Evolutionary conservation across 805 yeast genomes (phyloP).

Genomic region (Komagataella pastoris): DNA sequence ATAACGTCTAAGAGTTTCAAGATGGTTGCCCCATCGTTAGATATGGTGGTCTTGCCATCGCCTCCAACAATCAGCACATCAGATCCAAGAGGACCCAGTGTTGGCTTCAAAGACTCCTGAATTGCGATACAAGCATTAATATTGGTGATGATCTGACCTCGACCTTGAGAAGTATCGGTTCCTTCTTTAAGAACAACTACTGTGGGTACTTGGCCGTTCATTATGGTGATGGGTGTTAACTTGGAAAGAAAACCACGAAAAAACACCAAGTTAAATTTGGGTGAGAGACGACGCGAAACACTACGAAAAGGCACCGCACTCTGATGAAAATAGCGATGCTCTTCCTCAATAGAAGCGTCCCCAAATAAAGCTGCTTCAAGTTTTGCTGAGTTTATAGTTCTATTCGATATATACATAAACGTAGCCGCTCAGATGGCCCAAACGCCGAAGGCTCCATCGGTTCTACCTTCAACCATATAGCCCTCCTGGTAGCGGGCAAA

Average conservation of each 20-base stretch:
- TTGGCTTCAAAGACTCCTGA: constrained; percentile 89
- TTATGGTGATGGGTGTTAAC: constrained; percentile 31
- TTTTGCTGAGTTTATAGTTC: neutral
- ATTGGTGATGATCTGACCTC: constrained; percentile 88
- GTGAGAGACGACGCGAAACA: neutral
- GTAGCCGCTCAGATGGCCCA: constrained; percentile 38
- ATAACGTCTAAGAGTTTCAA: constrained; percentile 85
- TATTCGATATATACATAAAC: constrained; percentile 1
- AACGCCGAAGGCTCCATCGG: constrained; percentile 44
- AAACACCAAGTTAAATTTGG: neutral
- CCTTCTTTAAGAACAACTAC: constrained; percentile 97
- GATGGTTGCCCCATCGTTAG: constrained; percentile 98
- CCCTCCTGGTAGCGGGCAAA: constrained; percentile 44
- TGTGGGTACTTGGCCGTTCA: constrained; percentile 93
- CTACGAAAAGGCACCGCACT: neutral
- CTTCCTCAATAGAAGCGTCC: too few species aligned
- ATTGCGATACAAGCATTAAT: constrained; percentile 96
- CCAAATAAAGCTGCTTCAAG: neutral
- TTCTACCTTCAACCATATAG: constrained; percentile 52
- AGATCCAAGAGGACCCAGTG: constrained; percentile 95
- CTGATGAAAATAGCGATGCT: neutral
- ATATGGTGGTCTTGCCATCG: constrained; percentile 81
- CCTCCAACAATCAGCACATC: constrained; percentile 83
- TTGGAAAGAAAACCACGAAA: neutral
- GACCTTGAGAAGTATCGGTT: constrained; percentile 93